These are phyloP conservation scores for Kuraishia ogatae DNA, from an alignment of 805 yeast genomes.

Conservation along the genomic window DNA sequence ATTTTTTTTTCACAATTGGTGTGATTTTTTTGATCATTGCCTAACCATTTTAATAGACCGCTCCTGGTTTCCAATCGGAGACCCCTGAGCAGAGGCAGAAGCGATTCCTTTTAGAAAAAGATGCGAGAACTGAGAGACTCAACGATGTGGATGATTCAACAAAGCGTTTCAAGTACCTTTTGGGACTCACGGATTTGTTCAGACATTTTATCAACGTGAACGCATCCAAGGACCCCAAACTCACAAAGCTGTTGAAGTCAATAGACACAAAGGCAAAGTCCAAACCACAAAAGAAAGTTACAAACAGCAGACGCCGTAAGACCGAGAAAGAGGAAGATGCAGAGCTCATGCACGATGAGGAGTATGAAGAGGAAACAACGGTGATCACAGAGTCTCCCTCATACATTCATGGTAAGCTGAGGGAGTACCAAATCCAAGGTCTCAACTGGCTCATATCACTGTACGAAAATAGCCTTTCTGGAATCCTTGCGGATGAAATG, in stretches of 20 bases:
- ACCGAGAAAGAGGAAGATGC: slow-evolving; percentile 96
- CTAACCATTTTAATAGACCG: background rate
- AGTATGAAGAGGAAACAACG: slow-evolving; percentile 51
- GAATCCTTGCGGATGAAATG: slow-evolving; percentile 82
- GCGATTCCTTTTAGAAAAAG: slow-evolving; percentile 41
- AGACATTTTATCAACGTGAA: slow-evolving; percentile 80
- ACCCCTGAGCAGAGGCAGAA: slow-evolving; percentile 31
- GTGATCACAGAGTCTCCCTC: slow-evolving; percentile 84
- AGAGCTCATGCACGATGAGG: slow-evolving; percentile 79
- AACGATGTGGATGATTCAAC: slow-evolving; percentile 61
- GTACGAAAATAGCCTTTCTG: slow-evolving; percentile 60
- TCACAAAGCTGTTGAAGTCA: slow-evolving; percentile 51
- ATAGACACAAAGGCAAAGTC: slow-evolving; percentile 34
- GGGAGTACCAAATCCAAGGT: slow-evolving; percentile 79
- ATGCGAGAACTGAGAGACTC: slow-evolving; percentile 48
- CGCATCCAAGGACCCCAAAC: slow-evolving; percentile 68
- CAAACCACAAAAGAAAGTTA: slow-evolving; percentile 13
- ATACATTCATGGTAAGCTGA: slow-evolving; percentile 64
- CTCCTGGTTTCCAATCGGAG: slow-evolving; percentile 8
- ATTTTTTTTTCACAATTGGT: no score
- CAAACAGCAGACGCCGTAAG: slow-evolving; percentile 55
- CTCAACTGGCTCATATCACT: slow-evolving; percentile 69
- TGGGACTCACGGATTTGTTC: slow-evolving; percentile 79
- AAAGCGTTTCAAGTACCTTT: slow-evolving; percentile 68
- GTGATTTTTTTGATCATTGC: background rate